phyloP scores from a whole-genome alignment of 345 rosid species.

The Brassica rapa region DNA sequence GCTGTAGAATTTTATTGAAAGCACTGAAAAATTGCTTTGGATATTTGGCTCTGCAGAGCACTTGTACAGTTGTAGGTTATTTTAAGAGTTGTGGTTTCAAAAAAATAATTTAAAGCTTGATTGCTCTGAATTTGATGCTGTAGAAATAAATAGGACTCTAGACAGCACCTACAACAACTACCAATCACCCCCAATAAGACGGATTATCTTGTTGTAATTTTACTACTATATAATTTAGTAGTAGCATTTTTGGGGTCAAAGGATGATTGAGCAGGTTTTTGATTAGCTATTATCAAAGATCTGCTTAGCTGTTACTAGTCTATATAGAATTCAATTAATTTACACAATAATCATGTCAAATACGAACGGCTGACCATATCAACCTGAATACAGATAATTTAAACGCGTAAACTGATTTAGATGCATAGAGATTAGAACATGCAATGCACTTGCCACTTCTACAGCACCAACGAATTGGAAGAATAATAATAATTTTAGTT shows the following conservation, averaged over 20 bases:
- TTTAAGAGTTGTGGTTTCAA: no score
- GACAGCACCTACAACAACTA: no score
- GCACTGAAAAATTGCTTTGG: no score
- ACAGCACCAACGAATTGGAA: not conserved
- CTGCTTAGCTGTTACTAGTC: not conserved
- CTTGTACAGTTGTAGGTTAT: no score
- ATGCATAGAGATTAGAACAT: not conserved
- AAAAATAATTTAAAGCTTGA: no score
- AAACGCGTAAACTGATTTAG: not conserved
- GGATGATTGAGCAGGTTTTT: not conserved
- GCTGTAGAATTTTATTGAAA: no score
- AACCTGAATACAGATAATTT: not conserved
- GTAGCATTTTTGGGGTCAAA: not conserved
- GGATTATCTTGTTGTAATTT: not conserved
- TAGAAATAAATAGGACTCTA: no score
- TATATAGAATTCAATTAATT: not conserved
- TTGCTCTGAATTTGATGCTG: no score
- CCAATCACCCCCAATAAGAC: no score
- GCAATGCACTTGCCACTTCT: not conserved
- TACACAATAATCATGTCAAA: not conserved
- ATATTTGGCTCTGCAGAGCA: no score
- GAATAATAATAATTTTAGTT: not conserved
- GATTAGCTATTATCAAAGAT: not conserved
- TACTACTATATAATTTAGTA: not conserved
- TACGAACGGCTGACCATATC: not conserved